Conservation (phyloP, 2,329 filamentous ascomycete genomes). For the Fusarium coffeatum region DNA sequence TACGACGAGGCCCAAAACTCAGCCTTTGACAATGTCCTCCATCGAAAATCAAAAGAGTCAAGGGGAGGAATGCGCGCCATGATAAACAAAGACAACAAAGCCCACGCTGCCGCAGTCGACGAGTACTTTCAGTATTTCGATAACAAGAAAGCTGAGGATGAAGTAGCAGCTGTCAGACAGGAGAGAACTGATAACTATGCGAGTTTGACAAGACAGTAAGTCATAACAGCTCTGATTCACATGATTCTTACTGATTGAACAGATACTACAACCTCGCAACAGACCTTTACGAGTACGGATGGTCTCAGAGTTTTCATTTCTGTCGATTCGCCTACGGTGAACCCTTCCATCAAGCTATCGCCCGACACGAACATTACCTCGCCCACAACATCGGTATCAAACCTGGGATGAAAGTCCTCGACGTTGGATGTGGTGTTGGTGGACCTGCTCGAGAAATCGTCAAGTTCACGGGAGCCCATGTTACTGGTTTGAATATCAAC, state of each 20-base stretch:
- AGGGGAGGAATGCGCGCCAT: constrained; percentile 80
- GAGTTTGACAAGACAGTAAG: constrained; percentile 86
- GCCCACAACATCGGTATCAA: constrained; percentile 85
- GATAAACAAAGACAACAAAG: constrained; percentile 77
- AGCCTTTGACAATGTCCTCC: constrained; percentile 84
- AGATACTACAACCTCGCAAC: constrained; percentile 95
- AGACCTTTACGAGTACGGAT: constrained; percentile 93
- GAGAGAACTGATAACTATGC: constrained; percentile 85
- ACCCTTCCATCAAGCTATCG: constrained; percentile 86
- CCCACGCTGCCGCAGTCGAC: constrained; percentile 80
- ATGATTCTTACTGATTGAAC: constrained; percentile 10
- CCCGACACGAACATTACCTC: constrained; percentile 94
- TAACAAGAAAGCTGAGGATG: constrained; percentile 77
- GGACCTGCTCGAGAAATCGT: constrained; percentile 94
- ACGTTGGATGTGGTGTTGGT: constrained; percentile 94
- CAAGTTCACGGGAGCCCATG: constrained; percentile 87
- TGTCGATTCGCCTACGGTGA: constrained; percentile 89
- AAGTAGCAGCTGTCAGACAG: constrained; percentile 77
- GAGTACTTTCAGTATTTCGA: constrained; percentile 96
- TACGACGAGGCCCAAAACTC: constrained; percentile 85
- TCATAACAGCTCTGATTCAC: constrained; percentile 8
- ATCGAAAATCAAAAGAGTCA: constrained; percentile 73
- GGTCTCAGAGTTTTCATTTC: constrained; percentile 95
- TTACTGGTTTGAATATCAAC: constrained; percentile 95
- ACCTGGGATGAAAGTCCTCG: constrained; percentile 86